Conservation (phyloP, 495 filamentous ascomycete species). For the Penicillium verhagenii region DNA sequence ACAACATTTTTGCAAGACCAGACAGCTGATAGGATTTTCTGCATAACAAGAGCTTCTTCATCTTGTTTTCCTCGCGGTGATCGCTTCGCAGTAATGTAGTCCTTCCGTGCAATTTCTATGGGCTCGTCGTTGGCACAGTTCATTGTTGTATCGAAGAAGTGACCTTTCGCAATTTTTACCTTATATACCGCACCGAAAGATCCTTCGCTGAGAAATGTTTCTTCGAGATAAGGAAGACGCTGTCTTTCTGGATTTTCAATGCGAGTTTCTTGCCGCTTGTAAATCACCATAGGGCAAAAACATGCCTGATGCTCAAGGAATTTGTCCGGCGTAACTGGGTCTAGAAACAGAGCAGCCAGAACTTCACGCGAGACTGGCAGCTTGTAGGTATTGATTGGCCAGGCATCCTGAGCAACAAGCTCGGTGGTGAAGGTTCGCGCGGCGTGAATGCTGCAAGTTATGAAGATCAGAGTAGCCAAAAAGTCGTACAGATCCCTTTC, state of each 20-base stretch:
- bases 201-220: slow-evolving; percentile 18
- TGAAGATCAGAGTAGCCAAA: slow-evolving; percentile 31
- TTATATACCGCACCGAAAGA: slow-evolving; percentile 30
- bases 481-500: slow-evolving; percentile 26
- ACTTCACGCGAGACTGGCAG: slow-evolving; percentile 6
- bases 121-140: slow-evolving; percentile 13
- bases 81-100: not conserved
- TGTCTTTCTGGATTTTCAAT: slow-evolving; percentile 17
- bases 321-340: slow-evolving; percentile 19
- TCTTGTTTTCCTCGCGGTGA: not conserved
- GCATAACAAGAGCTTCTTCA: slow-evolving; percentile 28
- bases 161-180: slow-evolving; percentile 33
- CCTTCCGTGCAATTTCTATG: slow-evolving; percentile 5
- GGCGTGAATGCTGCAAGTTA: slow-evolving; percentile 25
- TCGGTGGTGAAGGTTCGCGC: slow-evolving; percentile 25
- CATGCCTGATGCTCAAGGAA: slow-evolving; percentile 30
- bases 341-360: slow-evolving; percentile 25
- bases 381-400: slow-evolving; percentile 10
- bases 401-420: slow-evolving; percentile 19
- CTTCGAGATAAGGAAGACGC: slow-evolving; percentile 33
- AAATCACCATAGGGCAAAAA: slow-evolving; percentile 33
- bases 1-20: slow-evolving; percentile 30
- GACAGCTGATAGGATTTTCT: slow-evolving; percentile 25
- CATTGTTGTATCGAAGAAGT: slow-evolving; percentile 22
- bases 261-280: slow-evolving; percentile 22